Evolutionary conservation across 78 protist species (phyloP).

Genomic region (Pigoraptor vietnamica): DNA sequence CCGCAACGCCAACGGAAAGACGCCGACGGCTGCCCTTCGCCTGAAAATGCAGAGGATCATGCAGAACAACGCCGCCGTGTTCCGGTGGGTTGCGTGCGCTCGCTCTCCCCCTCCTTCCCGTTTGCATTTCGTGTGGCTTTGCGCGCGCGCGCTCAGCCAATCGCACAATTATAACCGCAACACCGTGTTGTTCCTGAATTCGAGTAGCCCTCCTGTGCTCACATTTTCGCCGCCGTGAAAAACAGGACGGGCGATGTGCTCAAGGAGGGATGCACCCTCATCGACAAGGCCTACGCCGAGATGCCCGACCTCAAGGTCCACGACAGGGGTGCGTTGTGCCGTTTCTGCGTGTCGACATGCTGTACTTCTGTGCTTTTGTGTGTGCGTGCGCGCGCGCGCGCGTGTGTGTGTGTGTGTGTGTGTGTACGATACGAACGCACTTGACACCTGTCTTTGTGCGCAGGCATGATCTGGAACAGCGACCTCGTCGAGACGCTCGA

Average conservation of each 20-base stretch:
- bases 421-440: neutral
- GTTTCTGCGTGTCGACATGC: too few relatives aligned
- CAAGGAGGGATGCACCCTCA: neutral
- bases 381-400: too few relatives aligned
- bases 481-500: slow-evolving; percentile 95
- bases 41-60: slow-evolving; percentile 63
- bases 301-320: neutral
- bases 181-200: too few relatives aligned
- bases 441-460: neutral
- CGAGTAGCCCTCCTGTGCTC: too few relatives aligned
- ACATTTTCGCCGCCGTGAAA: too few relatives aligned
- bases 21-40: slow-evolving; percentile 76
- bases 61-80: slow-evolving; percentile 86
- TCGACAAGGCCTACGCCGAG: neutral
- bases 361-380: neutral
- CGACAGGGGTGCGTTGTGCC: neutral
- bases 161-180: too few relatives aligned
- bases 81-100: too few relatives aligned
- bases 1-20: slow-evolving; percentile 73
- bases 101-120: too few relatives aligned
- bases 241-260: slow-evolving; percentile 21
- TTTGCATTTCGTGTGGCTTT: too few relatives aligned
- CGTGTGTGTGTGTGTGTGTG: neutral
- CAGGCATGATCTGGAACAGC: slow-evolving; percentile 77
- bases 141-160: too few relatives aligned